Evolutionary conservation across 2,329 filamentous ascomycete genomes (phyloP).

Genomic region (Aspergillus floridensis): DNA sequence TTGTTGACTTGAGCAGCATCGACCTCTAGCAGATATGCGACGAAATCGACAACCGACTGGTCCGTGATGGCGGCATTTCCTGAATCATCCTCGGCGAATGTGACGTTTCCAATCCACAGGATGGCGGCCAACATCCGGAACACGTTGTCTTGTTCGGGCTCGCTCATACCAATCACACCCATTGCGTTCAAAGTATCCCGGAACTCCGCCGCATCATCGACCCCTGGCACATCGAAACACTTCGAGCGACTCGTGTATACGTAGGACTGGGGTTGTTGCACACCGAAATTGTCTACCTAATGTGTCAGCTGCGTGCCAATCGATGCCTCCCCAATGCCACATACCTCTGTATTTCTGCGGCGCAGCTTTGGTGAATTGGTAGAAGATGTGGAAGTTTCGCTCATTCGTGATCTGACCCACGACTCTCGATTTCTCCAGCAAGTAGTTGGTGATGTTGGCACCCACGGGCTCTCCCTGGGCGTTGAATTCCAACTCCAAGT

Average conservation of each 20-base stretch:
- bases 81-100: slow-evolving; percentile 83
- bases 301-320: slow-evolving; percentile 8
- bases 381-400: slow-evolving; percentile 99
- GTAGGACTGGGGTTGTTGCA: slow-evolving; percentile 91
- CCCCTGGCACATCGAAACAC: slow-evolving; percentile 89
- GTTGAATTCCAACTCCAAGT: slow-evolving; percentile 96
- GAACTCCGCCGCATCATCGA: slow-evolving; percentile 87
- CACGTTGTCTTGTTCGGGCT: slow-evolving; percentile 90
- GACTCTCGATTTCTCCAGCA: slow-evolving; percentile 92
- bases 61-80: slow-evolving; percentile 86
- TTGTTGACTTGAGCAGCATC: slow-evolving; percentile 76
- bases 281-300: slow-evolving; percentile 69
- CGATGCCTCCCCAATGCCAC: slow-evolving; percentile 5
- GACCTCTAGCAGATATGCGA: slow-evolving; percentile 90
- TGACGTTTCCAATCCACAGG: slow-evolving; percentile 91
- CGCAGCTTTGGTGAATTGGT: slow-evolving; percentile 95
- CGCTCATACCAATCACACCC: slow-evolving; percentile 84
- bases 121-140: slow-evolving; percentile 92
- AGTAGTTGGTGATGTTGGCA: slow-evolving; percentile 96
- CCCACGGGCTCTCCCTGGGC: slow-evolving; percentile 84
- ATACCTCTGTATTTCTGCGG: slow-evolving; percentile 73
- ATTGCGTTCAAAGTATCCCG: slow-evolving; percentile 90
- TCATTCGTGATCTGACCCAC: slow-evolving; percentile 94
- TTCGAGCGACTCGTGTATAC: slow-evolving; percentile 91
- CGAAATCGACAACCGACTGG: slow-evolving; percentile 87